Evolutionary conservation across 2,329 filamentous ascomycete genomes (phyloP).

Genomic region (Fusarium zealandicum): DNA sequence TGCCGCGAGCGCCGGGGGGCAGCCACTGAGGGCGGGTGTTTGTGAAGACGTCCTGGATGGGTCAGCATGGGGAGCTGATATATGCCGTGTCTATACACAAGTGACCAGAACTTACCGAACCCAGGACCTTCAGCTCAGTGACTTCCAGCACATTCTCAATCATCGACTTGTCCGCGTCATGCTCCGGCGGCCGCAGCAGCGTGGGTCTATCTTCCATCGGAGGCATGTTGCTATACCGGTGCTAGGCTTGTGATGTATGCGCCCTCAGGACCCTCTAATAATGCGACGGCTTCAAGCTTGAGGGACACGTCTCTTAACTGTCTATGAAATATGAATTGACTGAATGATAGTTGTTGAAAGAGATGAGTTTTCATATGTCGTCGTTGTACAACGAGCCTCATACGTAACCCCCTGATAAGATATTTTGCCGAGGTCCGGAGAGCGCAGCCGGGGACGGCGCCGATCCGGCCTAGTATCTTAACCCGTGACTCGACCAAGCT

Average conservation of each 20-base stretch:
- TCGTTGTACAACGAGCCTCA: conserved; percentile 14
- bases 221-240: conserved; percentile 19
- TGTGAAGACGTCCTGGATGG: conserved; percentile 82
- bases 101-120: conserved; percentile 64
- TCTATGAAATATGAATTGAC: neutral
- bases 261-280: too few species aligned
- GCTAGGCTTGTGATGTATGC: neutral
- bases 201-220: conserved; percentile 46
- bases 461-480: conserved; percentile 22
- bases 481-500: conserved; percentile 13
- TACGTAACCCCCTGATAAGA: conserved; percentile 25
- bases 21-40: conserved; percentile 94
- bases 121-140: conserved; percentile 78
- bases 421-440: conserved; percentile 36
- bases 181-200: conserved; percentile 72
- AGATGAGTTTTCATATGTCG: conserved; percentile 28
- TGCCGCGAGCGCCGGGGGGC: conserved; percentile 87
- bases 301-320: too few species aligned
- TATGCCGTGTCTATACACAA: too few species aligned
- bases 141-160: conserved; percentile 93
- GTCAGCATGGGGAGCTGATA: neutral
- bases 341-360: neutral
- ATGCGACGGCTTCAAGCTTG: too few species aligned
- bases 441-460: conserved; percentile 20
- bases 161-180: conserved; percentile 74